Evolutionary conservation across 352 stramenopile genomes (phyloP).

Genomic region (Globisporangium splendens): DNA sequence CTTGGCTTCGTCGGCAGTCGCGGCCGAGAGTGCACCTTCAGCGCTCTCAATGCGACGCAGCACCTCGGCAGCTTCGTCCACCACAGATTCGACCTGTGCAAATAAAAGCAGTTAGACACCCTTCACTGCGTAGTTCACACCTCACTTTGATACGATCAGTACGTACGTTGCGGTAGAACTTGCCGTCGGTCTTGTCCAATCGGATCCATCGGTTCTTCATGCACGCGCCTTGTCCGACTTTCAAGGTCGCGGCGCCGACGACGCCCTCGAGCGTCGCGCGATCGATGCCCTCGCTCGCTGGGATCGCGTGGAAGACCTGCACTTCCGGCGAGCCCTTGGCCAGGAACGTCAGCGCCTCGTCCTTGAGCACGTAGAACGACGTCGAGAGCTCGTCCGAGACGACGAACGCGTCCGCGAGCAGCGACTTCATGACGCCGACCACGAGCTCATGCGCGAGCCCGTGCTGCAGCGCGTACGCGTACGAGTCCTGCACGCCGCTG

Average conservation of each 20-base stretch:
- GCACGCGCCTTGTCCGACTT: conserved; percentile 95
- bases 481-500: conserved; percentile 72
- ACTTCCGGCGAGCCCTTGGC: conserved; percentile 75
- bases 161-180: conserved; percentile 80
- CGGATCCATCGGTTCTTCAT: conserved; percentile 99
- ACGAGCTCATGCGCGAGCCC: conserved; percentile 91
- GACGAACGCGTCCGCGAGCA: conserved; percentile 93
- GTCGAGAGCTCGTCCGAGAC: conserved; percentile 65
- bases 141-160: no score
- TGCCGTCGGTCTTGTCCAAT: conserved; percentile 89
- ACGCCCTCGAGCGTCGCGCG: conserved; percentile 77
- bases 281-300: conserved; percentile 56
- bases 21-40: conserved; percentile 55
- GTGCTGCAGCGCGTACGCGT: conserved; percentile 68
- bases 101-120: conserved; percentile 10
- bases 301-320: conserved; percentile 82
- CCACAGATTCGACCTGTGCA: conserved; percentile 42
- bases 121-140: no score
- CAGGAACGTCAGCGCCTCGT: conserved; percentile 85
- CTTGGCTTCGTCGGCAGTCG: conserved; percentile 73
- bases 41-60: conserved; percentile 80
- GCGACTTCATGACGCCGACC: conserved; percentile 95
- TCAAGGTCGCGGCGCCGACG: conserved; percentile 86
- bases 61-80: conserved; percentile 74
- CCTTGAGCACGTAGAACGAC: conserved; percentile 92